Evolutionary conservation across 371 early-diverging fungal species (phyloP).

Genomic region (Lichtheimia ramosa): DNA sequence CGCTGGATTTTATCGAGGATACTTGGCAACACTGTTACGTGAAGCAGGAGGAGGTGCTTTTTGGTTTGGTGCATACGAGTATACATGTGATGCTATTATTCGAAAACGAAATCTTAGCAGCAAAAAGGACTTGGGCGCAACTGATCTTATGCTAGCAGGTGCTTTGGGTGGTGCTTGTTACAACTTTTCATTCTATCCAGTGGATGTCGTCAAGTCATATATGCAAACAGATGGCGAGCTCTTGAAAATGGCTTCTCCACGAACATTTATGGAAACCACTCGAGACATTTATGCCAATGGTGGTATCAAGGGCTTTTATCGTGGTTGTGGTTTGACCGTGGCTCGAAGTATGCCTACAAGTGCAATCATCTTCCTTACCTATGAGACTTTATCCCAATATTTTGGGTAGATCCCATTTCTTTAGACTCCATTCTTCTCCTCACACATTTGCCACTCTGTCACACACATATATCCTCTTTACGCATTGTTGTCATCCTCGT

Average conservation of each 20-base stretch:
- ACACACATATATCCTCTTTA: not conserved
- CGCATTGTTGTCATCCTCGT: not conserved
- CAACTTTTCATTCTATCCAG: constrained; percentile 89
- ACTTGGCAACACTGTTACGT: constrained; percentile 83
- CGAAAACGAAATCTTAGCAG: constrained; percentile 23
- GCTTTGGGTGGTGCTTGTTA: constrained; percentile 93
- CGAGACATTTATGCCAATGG: constrained; percentile 72
- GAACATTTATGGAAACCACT: constrained; percentile 60
- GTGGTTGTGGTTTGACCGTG: constrained; percentile 93
- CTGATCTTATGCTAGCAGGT: constrained; percentile 84
- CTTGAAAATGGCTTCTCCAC: constrained; percentile 11
- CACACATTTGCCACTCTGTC: no score
- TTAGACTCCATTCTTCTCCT: no score
- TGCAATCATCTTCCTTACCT: constrained; percentile 90
- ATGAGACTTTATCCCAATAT: constrained; percentile 51
- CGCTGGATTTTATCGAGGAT: constrained; percentile 86
- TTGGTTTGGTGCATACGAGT: constrained; percentile 96
- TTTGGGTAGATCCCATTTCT: constrained; percentile 3
- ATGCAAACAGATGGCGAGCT: constrained; percentile 87
- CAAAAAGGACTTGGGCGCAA: constrained; percentile 61
- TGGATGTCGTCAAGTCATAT: constrained; percentile 92
- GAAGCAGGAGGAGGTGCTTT: constrained; percentile 93
- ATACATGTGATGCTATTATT: constrained; percentile 65
- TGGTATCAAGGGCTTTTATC: constrained; percentile 87
- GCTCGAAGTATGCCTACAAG: constrained; percentile 88